Evolutionary conservation across 2,329 filamentous ascomycete genomes (phyloP), one percentile per base, ranked within the genome.

Genomic region (Verticillium tricorpus): DNA sequence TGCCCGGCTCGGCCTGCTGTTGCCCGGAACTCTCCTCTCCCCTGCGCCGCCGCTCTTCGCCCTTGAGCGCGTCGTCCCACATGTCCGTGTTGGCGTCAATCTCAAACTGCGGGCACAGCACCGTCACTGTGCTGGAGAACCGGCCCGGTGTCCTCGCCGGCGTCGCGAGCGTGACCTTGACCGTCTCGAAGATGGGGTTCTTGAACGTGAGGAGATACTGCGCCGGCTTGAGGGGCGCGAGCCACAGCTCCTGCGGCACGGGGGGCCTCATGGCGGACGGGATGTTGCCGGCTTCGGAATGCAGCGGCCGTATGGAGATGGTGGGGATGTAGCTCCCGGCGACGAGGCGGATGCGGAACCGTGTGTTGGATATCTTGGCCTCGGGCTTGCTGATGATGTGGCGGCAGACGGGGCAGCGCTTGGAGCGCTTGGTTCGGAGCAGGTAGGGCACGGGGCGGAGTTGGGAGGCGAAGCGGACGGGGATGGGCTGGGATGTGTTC

Each of bases 371-470:
- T 35, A 96, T 89, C 75, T 98, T 99, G 63, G 89, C 86, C 76
- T 99, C 95, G 15, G 94, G 95, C 73, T 96, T 96, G 64, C 92
- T 91, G 68, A 99, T 89, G 72, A 98, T 97, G 77, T 98, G 94
- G 14, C 95, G 89, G 77, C 95, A 99, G 12, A 89, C 85, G 58
- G 92, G 90, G 75, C 95, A 99, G 56, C 95, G 91, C 78, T 97
- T 98, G 22, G 92, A 93, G 40, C 94, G 90, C 72, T 97, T 97
- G 0, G 94, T 96, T 61, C 92, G 89, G 15, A 99, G 85, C 2
- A 96, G 84, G 17, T 91, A 89, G 0, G 93, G 89, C 15, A 93
- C 84, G 0, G 95, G 95, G 32, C 92, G 89, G 5, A 98, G 85
- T 22, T 94, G 86, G 60, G 89, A 84, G 1, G 85, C 77, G 71